Percentiles rank a stretch among this genome's conserved stretches.
Conservation (phyloP, 345 rosid genomes). For the Viola odorata region DNA sequence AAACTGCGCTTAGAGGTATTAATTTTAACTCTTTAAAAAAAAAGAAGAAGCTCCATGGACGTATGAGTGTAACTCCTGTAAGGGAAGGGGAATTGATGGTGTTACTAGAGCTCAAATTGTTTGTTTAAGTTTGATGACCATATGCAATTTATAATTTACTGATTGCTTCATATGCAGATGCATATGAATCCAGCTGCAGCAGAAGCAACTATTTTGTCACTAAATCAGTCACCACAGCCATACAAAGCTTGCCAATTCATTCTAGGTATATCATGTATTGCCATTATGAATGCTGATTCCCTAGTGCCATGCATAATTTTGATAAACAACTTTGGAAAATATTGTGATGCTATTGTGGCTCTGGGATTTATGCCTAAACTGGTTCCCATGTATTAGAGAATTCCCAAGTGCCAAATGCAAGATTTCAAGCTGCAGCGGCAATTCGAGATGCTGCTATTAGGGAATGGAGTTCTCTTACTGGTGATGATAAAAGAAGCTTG, state of each 20-base stretch:
- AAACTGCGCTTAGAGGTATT: too few species aligned
- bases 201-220: slow-evolving; percentile 72
- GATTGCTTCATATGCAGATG: slow-evolving; percentile 42
- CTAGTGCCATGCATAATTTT: neutral
- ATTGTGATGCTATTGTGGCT: neutral
- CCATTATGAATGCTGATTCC: neutral
- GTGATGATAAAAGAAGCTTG: slow-evolving; percentile 69
- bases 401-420: slow-evolving; percentile 86
- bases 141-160: neutral
- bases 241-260: slow-evolving; percentile 80
- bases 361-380: neutral
- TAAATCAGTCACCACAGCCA: slow-evolving; percentile 79
- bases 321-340: neutral
- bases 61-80: too few species aligned
- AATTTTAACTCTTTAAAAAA: too few species aligned
- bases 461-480: slow-evolving; percentile 82
- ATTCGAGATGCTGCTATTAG: slow-evolving; percentile 91
- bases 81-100: neutral
- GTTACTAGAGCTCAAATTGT: neutral
- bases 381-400: slow-evolving; percentile 49
- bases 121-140: neutral
- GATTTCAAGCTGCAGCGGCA: slow-evolving; percentile 96
- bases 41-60: too few species aligned
- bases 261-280: slow-evolving; percentile 48
- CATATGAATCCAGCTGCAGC: slow-evolving; percentile 72